Base-by-base conservation (phyloP, 371 early-diverging fungal species). In the Paraphysoderma sedebokerense region DNA sequence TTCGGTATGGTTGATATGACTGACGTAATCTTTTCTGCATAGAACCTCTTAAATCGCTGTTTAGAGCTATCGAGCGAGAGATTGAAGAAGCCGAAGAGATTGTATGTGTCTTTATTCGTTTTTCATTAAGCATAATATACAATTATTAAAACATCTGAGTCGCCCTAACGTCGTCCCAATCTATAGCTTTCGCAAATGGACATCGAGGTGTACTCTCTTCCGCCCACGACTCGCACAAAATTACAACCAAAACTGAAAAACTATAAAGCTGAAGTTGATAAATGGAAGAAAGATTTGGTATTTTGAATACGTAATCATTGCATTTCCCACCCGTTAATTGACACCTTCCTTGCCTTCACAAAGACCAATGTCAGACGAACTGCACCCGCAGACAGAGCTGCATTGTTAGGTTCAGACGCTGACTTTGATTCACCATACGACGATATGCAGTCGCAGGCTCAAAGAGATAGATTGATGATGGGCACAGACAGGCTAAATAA, bases 71-170 rank as follows among this genome's bases (percentile, higher is more conserved):
- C 2, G 81, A 85, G 54, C 75, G 87, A 47, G 88, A 89, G 61
- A 61, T 89, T 13, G 87, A 86, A n/a, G 93, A 93, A 60, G 82
- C 83, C 6, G 77, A 78, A 50, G 92, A 90, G 54, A 85, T 92
- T 55, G 87, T 87, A 75, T 48, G 66, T 27, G 9, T 15, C n/a
- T n/a, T n/a, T n/a, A n/a, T n/a, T n/a, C n/a, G n/a, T n/a, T n/a
- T n/a, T n/a, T n/a, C n/a, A n/a, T n/a, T n/a, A 33, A 26, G 30
- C 12, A 22, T 32, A 28, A 15, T 9, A 44, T 41, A 38, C 44
- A n/a, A 40, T 32, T 31, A 31, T 11, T 9, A 17, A 17, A 22
- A 50, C 8, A 17, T 47, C 13, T 30, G 44, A 19, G 20, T 7
- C 22, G 3, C 38, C 38, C 13, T 19, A 32, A 7, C 42, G 38